A percentile compares a stretch with the other conserved stretches of the same genome.
Evolutionary conservation across 768 basidiomycete genomes (phyloP).

Genomic region (Russula foetens): DNA sequence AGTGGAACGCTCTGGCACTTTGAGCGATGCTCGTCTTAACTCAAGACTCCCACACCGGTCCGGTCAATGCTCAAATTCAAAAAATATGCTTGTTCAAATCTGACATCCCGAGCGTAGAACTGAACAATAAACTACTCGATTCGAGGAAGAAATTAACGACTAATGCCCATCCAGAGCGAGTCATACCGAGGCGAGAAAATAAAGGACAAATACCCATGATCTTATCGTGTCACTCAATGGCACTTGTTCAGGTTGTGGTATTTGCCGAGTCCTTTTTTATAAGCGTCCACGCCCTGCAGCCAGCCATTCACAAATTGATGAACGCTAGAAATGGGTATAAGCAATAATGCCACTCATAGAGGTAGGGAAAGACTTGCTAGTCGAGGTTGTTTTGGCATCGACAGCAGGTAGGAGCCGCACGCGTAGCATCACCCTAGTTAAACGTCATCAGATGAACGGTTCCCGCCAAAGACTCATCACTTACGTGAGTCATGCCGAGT

Average conservation of each 20-base stretch:
- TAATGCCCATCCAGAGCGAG: no score
- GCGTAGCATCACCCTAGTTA: slow-evolving; percentile 44
- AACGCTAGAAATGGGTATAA: slow-evolving; percentile 34
- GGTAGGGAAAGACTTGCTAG: slow-evolving; percentile 45
- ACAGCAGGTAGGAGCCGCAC: slow-evolving; percentile 53
- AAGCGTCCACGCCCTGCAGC: slow-evolving; percentile 51
- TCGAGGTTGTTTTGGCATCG: slow-evolving; percentile 79
- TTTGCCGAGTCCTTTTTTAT: slow-evolving; percentile 44
- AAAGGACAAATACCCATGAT: neutral
- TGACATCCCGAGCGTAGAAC: neutral
- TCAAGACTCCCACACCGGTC: neutral
- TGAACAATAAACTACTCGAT: neutral
- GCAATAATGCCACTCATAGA: neutral
- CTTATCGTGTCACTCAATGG: neutral
- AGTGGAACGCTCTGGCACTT: neutral
- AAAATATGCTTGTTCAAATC: no score
- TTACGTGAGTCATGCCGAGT: slow-evolving; percentile 48
- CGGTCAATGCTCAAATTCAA: neutral
- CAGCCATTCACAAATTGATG: slow-evolving; percentile 70
- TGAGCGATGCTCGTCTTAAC: neutral
- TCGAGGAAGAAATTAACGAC: no score
- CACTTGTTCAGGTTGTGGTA: slow-evolving; percentile 52
- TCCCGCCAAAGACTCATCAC: slow-evolving; percentile 15
- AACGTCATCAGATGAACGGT: neutral
- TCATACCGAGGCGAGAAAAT: no score